A percentile compares a stretch with the other conserved stretches of the same genome.
Conservation (phyloP, 208 protist species). For the Balamuthia mandrillaris region DNA sequence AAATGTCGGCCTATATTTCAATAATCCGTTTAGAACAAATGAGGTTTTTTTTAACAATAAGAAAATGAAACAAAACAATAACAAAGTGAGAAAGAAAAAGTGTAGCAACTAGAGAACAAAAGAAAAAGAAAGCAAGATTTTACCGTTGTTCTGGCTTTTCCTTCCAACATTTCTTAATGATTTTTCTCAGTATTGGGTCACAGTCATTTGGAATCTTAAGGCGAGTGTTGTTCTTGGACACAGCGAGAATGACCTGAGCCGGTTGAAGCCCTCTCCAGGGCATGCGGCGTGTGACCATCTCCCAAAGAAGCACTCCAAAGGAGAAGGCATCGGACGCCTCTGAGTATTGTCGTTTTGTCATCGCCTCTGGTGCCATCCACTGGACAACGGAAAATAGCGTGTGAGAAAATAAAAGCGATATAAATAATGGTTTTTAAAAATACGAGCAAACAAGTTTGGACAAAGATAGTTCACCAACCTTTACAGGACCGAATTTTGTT, state of each 20-base stretch:
- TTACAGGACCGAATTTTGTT: constrained; percentile 23
- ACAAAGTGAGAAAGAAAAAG: background rate
- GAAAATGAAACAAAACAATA: background rate
- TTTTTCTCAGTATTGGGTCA: background rate
- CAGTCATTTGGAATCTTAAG: constrained; percentile 25
- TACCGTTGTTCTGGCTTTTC: background rate
- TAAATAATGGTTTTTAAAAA: background rate
- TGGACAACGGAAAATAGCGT: background rate
- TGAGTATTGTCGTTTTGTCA: constrained; percentile 11
- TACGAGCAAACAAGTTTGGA: background rate
- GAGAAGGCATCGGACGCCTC: constrained; percentile 27
- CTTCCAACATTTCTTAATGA: constrained; percentile 19
- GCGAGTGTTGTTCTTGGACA: background rate
- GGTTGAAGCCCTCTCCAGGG: background rate
- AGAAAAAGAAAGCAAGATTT: background rate
- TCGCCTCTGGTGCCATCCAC: constrained; percentile 40
- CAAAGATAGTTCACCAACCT: background rate
- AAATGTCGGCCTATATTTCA: background rate
- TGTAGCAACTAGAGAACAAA: background rate
- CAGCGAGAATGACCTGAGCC: background rate
- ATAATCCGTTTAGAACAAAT: background rate
- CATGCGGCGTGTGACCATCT: background rate
- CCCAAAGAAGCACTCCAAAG: constrained; percentile 27
- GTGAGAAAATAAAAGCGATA: background rate
- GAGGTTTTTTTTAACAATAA: background rate